A percentile compares a stretch with the other conserved stretches of the same genome.
Conservation (phyloP, 441 rosid genomes). For the Populus hybrid region DNA sequence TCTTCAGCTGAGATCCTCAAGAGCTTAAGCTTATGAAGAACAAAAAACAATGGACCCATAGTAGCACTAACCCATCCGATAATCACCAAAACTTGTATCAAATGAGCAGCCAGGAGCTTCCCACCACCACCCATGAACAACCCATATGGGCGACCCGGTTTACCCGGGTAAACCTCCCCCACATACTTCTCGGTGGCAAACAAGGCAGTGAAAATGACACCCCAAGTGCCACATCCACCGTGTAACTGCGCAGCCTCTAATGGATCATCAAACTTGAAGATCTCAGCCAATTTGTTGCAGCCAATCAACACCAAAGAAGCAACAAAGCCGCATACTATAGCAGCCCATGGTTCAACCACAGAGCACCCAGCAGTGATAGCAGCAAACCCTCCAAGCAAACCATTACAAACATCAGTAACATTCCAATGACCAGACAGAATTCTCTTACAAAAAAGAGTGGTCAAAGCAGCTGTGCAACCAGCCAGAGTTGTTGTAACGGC, state of each 20-base stretch:
- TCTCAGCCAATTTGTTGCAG: constrained; percentile 68
- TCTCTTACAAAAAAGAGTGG: constrained; percentile 72
- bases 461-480: constrained; percentile 75
- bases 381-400: too few species aligned
- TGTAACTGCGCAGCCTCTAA: constrained; percentile 82
- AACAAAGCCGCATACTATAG: constrained; percentile 33
- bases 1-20: constrained; percentile 66
- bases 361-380: too few species aligned
- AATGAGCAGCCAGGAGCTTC: constrained; percentile 66
- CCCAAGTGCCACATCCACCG: constrained; percentile 94
- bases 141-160: constrained; percentile 45
- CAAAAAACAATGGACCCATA: constrained; percentile 69
- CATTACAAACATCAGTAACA: too few species aligned
- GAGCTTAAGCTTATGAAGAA: constrained; percentile 49
- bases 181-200: constrained; percentile 62
- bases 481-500: constrained; percentile 86
- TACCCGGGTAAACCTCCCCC: constrained; percentile 45
- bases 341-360: too few species aligned
- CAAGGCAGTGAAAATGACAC: constrained; percentile 68
- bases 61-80: constrained; percentile 79
- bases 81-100: constrained; percentile 64
- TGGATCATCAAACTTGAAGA: constrained; percentile 58
- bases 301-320: constrained; percentile 63
- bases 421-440: constrained; percentile 56
- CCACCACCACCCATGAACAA: constrained; percentile 89